A percentile compares a stretch with the other conserved stretches of the same genome.
Conservation (phyloP, 768 basidiomycete genomes). For the Leccinum pellstonianum region DNA sequence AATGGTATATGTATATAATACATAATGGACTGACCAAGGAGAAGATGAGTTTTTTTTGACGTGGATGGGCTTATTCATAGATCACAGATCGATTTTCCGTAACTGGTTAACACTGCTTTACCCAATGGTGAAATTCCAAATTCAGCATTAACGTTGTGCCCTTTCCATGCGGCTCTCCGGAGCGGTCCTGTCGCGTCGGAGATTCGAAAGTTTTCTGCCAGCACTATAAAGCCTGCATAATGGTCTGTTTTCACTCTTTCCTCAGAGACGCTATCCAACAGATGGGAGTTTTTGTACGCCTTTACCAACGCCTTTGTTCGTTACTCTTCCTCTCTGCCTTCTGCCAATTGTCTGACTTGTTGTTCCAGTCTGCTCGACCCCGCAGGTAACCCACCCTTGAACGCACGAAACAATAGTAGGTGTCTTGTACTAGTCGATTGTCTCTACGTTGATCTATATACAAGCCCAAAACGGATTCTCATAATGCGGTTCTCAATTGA, state of each 20-base stretch:
- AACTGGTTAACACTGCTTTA: background rate
- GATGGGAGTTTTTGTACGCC: constrained; percentile 33
- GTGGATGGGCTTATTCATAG: background rate
- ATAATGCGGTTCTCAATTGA: constrained; percentile 24
- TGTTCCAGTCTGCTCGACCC: constrained; percentile 22
- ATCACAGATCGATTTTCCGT: constrained; percentile 10
- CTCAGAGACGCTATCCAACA: constrained; percentile 32
- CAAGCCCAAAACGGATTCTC: constrained; percentile 13
- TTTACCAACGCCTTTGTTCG: constrained; percentile 30
- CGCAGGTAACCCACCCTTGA: constrained; percentile 33
- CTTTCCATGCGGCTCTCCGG: constrained; percentile 16
- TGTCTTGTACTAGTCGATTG: background rate
- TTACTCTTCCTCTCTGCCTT: constrained; percentile 2
- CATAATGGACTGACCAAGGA: background rate
- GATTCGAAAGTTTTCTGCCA: constrained; percentile 18
- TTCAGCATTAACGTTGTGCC: background rate
- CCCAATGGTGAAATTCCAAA: constrained; percentile 27
- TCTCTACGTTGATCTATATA: constrained; percentile 7
- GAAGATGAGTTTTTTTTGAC: background rate
- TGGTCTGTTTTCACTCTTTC: background rate
- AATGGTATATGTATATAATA: background rate
- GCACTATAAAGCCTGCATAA: constrained; percentile 21
- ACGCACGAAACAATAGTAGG: constrained; percentile 21
- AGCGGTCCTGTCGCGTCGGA: constrained; percentile 25
- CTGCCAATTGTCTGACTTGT: constrained; percentile 9